Conservation (phyloP, 352 stramenopile genomes). For the Pythium utonaiense region DNA sequence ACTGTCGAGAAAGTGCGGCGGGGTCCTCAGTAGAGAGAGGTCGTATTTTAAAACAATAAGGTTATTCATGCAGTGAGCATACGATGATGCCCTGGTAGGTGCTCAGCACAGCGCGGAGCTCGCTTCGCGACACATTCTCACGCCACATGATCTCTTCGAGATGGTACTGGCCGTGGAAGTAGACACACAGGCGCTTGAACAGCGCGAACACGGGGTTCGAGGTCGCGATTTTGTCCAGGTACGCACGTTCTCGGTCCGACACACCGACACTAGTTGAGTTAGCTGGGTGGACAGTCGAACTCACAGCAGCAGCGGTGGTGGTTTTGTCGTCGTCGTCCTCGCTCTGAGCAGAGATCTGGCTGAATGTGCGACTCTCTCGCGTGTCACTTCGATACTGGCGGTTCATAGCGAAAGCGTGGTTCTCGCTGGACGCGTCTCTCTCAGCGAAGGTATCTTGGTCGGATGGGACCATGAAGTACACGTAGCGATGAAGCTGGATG, state of each 20-base stretch:
- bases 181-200: slow-evolving; percentile 78
- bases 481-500: slow-evolving; percentile 79
- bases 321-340: not conserved
- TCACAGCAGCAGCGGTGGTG: not conserved
- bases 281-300: slow-evolving; percentile 26
- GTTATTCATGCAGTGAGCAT: slow-evolving; percentile 73
- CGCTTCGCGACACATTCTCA: slow-evolving; percentile 77
- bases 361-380: slow-evolving; percentile 6
- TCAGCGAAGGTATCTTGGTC: slow-evolving; percentile 40
- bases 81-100: slow-evolving; percentile 87
- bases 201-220: slow-evolving; percentile 75
- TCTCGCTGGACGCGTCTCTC: not conserved
- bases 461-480: slow-evolving; percentile 84
- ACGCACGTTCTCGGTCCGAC: slow-evolving; percentile 63
- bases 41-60: not conserved
- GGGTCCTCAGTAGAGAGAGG: not conserved
- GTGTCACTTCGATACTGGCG: slow-evolving; percentile 1
- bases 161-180: slow-evolving; percentile 86
- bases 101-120: slow-evolving; percentile 73
- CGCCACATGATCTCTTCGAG: slow-evolving; percentile 90
- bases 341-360: slow-evolving; percentile 11
- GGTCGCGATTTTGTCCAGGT: slow-evolving; percentile 78
- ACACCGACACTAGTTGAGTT: slow-evolving; percentile 34
- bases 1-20: slow-evolving; percentile 35
- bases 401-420: slow-evolving; percentile 15